Evolutionary conservation across 75 land plant genomes (phyloP), one percentile per base, ranked within the genome.

Genomic region (Azolla pinnata): DNA sequence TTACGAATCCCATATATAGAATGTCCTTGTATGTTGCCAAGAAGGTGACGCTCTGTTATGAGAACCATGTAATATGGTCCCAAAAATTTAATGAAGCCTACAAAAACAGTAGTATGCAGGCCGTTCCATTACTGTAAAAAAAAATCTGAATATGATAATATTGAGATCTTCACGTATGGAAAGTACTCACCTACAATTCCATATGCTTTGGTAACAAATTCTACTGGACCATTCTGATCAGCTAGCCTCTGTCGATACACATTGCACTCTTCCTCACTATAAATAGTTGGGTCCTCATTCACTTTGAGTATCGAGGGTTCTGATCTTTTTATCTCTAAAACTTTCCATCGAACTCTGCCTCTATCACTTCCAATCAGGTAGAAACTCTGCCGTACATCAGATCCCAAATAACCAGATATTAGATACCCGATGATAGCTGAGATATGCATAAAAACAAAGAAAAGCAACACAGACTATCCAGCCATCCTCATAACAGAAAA

Each of bases 61-160:
- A 86, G 74, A 29, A 86, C 54, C 90, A 86, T 83, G 57, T 86
- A 86, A 33, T 86, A 78, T n/a, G 90, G 86, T 31, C 83, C 90
- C 69, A 80, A 64, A 65, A 86, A 86, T 61, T 83, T 86, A 38
- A 86, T 65, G 57, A 86, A 83, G 18, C 90, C 90, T 86, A 8
- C 33, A 46, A 52, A 46, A 46, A 46, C 21, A 4, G 4, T 46
- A 2, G 17, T 46, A 46, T 46, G 4, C n/a, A 7, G 7, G 7
- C 7, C 42, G 7, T 4, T 48, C 18, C 51, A 47, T 3, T 20
- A 12, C 19, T 7, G 50, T 12, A 9, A 7, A 47, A 20, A 47
- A 47, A 7, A 47, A 24, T 25, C n/a, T 3, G 14, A 52, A 17
- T 18, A 23, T 18, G 21, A 46, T 18, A 3, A 18, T 23, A 46